Evolutionary conservation across 495 filamentous ascomycete species (phyloP), one percentile per base, ranked within the genome.

Genomic region (Lindgomyces ingoldianus): DNA sequence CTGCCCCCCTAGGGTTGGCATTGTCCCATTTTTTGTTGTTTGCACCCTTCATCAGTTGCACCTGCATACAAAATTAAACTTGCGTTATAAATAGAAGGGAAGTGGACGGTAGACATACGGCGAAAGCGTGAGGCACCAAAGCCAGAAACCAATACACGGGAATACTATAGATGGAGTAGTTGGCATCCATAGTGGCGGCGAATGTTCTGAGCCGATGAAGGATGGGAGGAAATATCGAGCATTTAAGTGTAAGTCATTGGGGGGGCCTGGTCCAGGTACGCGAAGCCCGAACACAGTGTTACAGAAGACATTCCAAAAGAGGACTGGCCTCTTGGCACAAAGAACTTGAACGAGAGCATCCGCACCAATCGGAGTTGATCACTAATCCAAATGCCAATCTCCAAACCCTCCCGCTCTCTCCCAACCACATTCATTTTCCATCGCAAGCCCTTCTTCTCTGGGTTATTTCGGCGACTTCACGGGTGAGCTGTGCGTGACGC

Each of bases 101-200:
- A 52, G n/a, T 19, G 57, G 26, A 11, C 10, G 21, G 19, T 22
- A 11, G 27, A 57, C 29, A 22, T 51, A 70, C 67, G 4, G 49
- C 67, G 22, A 52, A 53, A 6, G 22, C 48, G n/a, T 70, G 67
- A 1, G 67, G 67, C 11, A 1, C 22, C 4, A 70, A 41, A 1
- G 67, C 42, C 44, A 65, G 14, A 14, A 60, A 1, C 62, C 57
- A 66, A 41, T 70, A 70, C 8, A 54, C 47, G 0, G 57, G 57
- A 26, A 70, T 56, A n/a, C 26, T 39, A 50, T 65, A 58, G 45
- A 70, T 1, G 21, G 62, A 65, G 52, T 62, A 66, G 29, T 70
- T 70, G 22, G 41, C 14, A 1, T 41, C 18, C 66, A 69, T 68
- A 30, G 26, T 44, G 14, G 14, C 33, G 14, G 14, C 33, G 6